Evolutionary conservation across 2,329 filamentous ascomycete species (phyloP), one percentile per base, ranked within the genome.

Genomic region (Fusarium pseudocircinatum): DNA sequence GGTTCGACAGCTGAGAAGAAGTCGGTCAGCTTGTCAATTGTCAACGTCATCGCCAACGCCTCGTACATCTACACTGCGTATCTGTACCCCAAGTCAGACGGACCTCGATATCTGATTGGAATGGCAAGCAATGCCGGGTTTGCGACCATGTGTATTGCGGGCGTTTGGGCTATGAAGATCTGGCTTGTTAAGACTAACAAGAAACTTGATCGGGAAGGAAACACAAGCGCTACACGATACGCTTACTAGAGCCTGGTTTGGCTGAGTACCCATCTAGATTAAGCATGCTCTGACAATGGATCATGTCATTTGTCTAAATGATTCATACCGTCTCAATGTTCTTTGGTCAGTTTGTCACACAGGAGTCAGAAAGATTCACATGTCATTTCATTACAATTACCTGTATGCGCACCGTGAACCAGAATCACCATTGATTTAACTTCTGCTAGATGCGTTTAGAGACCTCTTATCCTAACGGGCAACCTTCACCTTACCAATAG

Each of bases 21-120:
- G 63, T 83, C 84, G 0, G 80, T 82, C 22, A 80, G 81, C 20
- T 74, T 85, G 22, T 81, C 81, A 9, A 82, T 86, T 37, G 84
- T 85, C 36, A 86, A 84, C 34, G 83, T 84, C 1, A 68, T 84
- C 14, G 83, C 82, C 34, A 85, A 85, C 44, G 82, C 81, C 0
- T 83, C 81, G 1, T 85, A 85, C 67, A 82, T 86, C 28, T 86
- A 84, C 79, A 85, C 84, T 2, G 82, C 84, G 2, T 86, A 85
- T 61, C 73, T 86, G 10, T 86, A 83, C 75, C 83, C 83, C 0
- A 77, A 80, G 53, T 80, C 74, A 26, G 80, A 85, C 24, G 83
- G 80, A 2, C 85, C 84, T 0, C 77, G 82, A 12, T 86, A 85
- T 43, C 65, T 82, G 2, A 83, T 82, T 20, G 84, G 83, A 8